Evolutionary conservation across 2,329 filamentous ascomycete genomes (phyloP), one percentile per base, ranked within the genome.

Genomic region (Neofusicoccum laricinum): DNA sequence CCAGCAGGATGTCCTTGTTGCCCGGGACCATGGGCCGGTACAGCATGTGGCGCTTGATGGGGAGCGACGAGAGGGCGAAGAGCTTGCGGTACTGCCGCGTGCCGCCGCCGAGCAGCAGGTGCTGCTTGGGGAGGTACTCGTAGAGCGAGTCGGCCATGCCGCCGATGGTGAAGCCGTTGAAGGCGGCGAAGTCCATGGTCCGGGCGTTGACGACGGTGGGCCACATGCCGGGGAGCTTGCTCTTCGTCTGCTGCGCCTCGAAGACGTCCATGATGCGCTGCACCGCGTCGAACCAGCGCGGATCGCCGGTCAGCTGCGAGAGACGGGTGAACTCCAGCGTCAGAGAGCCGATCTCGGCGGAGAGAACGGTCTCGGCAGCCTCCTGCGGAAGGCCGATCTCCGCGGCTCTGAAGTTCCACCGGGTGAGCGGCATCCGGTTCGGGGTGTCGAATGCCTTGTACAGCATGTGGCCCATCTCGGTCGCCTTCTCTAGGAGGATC

Each of bases 31-130:
- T 71, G 15, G 83, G 82, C 11, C 82, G 78, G 70, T 80, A 85
- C 8, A 85, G 73, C 65, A 81, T 79, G 70, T 83, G 73, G 55
- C 79, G 75, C 58, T 79, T 79, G 7, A 81, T 80, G 34, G 79
- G 69, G 62, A 61, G 79, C 77, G 2, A 76, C 75, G 46, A 75
- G 79, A 67, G 88, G 84, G 71, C 88, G 25, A 30, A 92, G 15
- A 87, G 75, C 14, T 82, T 82, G 17, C 79, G 69, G 69, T 85
- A 85, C 10, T 79, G 73, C 0, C 78, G 76, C 4, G 80, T 77
- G 1, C 76, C 67, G 6, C 83, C 82, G 12, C 75, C 74, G 10
- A 76, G 70, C 6, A 78, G 67, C 8, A 73, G 71, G 53, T 71
- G 69, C 73, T 81, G 79, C 67, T 78, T 78, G 11, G 73, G 73